Evolutionary conservation across 2,329 filamentous ascomycete species (phyloP), one percentile per base, ranked within the genome.

Genomic region (Stylonectria norvegica): DNA sequence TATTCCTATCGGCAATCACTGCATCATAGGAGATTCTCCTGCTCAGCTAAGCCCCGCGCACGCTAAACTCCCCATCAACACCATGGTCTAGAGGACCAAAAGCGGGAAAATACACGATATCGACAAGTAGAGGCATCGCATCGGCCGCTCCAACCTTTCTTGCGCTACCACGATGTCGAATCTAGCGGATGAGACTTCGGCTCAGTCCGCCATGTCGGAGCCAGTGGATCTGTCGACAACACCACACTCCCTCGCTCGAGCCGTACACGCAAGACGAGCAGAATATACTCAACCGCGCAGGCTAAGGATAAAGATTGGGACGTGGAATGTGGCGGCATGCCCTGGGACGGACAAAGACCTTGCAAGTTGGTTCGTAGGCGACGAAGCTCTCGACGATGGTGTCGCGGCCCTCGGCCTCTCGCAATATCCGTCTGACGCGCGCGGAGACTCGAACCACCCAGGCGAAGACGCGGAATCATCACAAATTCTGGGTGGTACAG

Each of bases 321-420:
- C 87, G 0, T 98, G 93, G 93, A 98, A 98, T 65, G 88, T 95
- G 12, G 93, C 89, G 4, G 83, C 85, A 2, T 83, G 86, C 49
- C 81, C 86, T 10, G 89, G 86, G 17, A 89, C 89, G 0, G 89
- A 95, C 63, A 86, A 88, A 52, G 93, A 97, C 59, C 69, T 98
- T 5, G 85, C 81, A 6, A 80, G 78, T 20, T 98, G 93, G 93
- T 96, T 98, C 61, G 76, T 94, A 6, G 73, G 81, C 9, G 86
- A 85, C 12, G 79, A 85, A 56, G 87, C 86, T 5, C 66, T 90
- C 6, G 78, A 84, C 43, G 71, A 82, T 38, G 68, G 71, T 14
- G 63, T 91, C 33, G 75, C 79, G 9, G 76, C 76, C 1, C 60
- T 85, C 28, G 64, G 69, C 31, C 53, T 76, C 4, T 59, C 67